A percentile compares a stretch with the other conserved stretches of the same genome.
Evolutionary conservation across 1,284 basidiomycete species (phyloP).

Genomic region (Apiotrichum gracile): DNA sequence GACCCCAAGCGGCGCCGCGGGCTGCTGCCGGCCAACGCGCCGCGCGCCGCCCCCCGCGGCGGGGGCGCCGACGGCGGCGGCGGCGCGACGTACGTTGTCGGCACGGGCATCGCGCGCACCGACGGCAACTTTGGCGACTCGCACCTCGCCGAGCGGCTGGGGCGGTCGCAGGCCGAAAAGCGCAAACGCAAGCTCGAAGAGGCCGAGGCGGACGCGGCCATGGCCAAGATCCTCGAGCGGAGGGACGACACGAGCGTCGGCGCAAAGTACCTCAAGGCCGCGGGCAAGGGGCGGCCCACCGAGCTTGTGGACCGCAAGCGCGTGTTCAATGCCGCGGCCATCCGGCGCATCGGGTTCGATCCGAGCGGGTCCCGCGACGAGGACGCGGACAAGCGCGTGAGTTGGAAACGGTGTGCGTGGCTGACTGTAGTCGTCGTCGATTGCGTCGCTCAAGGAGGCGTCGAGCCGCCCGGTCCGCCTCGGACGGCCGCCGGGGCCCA

Average conservation of each 20-base stretch:
- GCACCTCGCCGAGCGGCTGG: slow-evolving; percentile 61
- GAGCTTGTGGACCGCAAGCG: slow-evolving; percentile 24
- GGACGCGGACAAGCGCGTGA: slow-evolving; percentile 23
- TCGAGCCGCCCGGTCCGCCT: slow-evolving; percentile 1
- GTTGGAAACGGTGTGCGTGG: not conserved
- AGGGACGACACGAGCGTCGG: slow-evolving; percentile 28
- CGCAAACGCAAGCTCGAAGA: slow-evolving; percentile 59
- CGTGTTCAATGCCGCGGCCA: slow-evolving; percentile 38
- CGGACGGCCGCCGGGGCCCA: slow-evolving; percentile 1
- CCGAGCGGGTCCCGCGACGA: slow-evolving; percentile 21
- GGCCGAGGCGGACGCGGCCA: slow-evolving; percentile 56
- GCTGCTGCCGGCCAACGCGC: slow-evolving; percentile 33
- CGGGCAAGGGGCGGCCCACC: slow-evolving; percentile 27
- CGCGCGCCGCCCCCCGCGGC: slow-evolving; percentile 26
- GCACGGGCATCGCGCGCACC: slow-evolving; percentile 55
- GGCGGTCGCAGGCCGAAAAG: slow-evolving; percentile 58
- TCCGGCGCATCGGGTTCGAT: slow-evolving; percentile 45
- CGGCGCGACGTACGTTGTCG: slow-evolving; percentile 72
- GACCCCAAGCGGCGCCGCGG: slow-evolving; percentile 55
- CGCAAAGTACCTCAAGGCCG: slow-evolving; percentile 52
- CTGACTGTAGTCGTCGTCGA: slow-evolving; percentile 13
- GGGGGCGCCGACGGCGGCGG: slow-evolving; percentile 37
- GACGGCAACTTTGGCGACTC: slow-evolving; percentile 40
- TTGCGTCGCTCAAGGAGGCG: slow-evolving; percentile 14
- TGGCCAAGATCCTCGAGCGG: slow-evolving; percentile 56